Evolutionary conservation across 2,329 filamentous ascomycete genomes (phyloP).

Genomic region (Monilinia laxa): DNA sequence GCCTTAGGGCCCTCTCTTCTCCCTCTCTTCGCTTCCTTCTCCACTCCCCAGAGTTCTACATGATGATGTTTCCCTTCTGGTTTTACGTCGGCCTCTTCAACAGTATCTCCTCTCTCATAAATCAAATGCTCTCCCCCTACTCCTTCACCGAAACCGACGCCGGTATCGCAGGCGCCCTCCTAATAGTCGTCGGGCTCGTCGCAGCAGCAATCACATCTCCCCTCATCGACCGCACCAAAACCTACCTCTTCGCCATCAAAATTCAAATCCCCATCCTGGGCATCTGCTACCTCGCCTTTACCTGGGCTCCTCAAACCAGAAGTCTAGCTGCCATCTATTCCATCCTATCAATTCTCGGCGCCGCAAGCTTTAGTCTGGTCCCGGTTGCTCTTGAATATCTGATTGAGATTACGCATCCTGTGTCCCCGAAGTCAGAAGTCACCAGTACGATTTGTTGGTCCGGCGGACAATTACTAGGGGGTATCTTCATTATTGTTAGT

Average conservation of each 20-base stretch:
- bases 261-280: conserved; percentile 72
- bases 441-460: conserved; percentile 82
- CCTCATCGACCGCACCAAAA: conserved; percentile 80
- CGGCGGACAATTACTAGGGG: conserved; percentile 82
- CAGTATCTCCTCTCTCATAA: conserved; percentile 80
- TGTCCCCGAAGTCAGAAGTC: conserved; percentile 83
- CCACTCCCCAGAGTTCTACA: conserved; percentile 69
- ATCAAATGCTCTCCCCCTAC: conserved; percentile 86
- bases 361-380: conserved; percentile 74
- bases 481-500: conserved; percentile 78
- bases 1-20: conserved; percentile 51
- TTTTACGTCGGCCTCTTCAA: conserved; percentile 94
- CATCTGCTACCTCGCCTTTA: conserved; percentile 70
- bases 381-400: conserved; percentile 85
- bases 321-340: conserved; percentile 68
- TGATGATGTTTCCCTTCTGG: conserved; percentile 77
- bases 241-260: conserved; percentile 72
- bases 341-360: conserved; percentile 74
- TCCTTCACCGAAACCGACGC: conserved; percentile 80
- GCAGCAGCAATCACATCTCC: conserved; percentile 74
- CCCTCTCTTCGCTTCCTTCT: conserved; percentile 55
- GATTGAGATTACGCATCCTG: conserved; percentile 82
- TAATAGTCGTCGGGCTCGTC: conserved; percentile 86
- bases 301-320: conserved; percentile 70
- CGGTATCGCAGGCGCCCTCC: conserved; percentile 82